Conservation (phyloP, 2,329 filamentous ascomycete species). For the Cladosporium sp. region DNA sequence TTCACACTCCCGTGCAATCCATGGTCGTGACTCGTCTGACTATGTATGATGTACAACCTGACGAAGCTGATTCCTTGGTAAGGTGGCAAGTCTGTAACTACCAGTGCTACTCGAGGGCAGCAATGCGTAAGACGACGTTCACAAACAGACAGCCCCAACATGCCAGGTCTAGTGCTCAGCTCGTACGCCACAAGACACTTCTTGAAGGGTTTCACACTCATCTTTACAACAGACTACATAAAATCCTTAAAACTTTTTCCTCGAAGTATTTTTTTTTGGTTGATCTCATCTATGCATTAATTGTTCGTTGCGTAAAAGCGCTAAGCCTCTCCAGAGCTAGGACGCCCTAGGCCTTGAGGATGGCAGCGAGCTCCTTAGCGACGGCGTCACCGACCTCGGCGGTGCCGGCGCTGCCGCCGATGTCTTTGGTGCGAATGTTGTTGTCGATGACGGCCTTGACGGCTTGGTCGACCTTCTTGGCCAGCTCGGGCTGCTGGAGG, state of each 20-base stretch:
- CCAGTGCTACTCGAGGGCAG: neutral
- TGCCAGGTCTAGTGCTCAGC: neutral
- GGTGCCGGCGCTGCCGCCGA: constrained; percentile 75
- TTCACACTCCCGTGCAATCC: neutral
- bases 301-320: neutral
- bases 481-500: constrained; percentile 73
- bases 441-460: constrained; percentile 77
- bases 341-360: constrained; percentile 9
- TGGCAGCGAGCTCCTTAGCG: constrained; percentile 62
- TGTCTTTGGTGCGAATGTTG: constrained; percentile 77
- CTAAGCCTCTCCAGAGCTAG: neutral
- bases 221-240: constrained; percentile 8
- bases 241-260: neutral
- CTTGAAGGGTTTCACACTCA: neutral
- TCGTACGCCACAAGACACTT: neutral
- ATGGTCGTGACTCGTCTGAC: neutral
- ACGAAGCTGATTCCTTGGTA: neutral
- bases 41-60: too few relatives aligned
- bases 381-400: constrained; percentile 81
- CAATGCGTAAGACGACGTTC: neutral
- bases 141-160: neutral
- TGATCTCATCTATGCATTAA: constrained; percentile 8
- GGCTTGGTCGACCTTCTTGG: constrained; percentile 76
- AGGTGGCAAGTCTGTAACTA: neutral
- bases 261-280: neutral